A percentile compares a stretch with the other conserved stretches of the same genome.
Evolutionary conservation across 805 yeast genomes (phyloP).

Genomic region (Candida boleticola): DNA sequence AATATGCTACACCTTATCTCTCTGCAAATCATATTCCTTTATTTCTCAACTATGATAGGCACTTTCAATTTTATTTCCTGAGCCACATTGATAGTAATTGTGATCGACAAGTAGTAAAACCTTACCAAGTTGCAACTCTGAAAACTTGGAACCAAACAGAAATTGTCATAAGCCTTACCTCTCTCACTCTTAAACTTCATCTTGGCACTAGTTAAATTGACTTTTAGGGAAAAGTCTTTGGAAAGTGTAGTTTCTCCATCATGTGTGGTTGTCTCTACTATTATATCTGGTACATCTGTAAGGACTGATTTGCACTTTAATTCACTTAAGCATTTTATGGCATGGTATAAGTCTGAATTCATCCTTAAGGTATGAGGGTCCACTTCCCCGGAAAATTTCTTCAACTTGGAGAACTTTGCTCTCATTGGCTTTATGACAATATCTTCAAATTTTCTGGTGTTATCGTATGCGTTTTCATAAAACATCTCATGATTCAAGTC

Average conservation of each 20-base stretch:
- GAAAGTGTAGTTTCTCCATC: conserved; percentile 12
- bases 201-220: conserved; percentile 12
- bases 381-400: conserved; percentile 15
- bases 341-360: conserved; percentile 27
- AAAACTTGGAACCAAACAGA: conserved; percentile 35
- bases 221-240: too few relatives aligned
- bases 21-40: neutral
- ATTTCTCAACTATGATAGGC: conserved; percentile 2
- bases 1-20: too few relatives aligned
- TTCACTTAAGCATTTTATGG: conserved; percentile 22
- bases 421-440: conserved; percentile 22
- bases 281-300: conserved; percentile 18
- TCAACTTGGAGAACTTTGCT: conserved; percentile 16
- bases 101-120: conserved; percentile 27
- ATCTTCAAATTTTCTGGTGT: conserved; percentile 17
- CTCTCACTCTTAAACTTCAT: conserved; percentile 11
- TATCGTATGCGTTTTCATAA: conserved; percentile 18
- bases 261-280: conserved; percentile 13
- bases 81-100: conserved; percentile 7
- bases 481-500: conserved; percentile 36
- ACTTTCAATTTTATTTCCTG: neutral
- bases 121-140: conserved; percentile 34
- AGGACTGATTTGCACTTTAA: conserved; percentile 24
- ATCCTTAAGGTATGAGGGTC: conserved; percentile 24
- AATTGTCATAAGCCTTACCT: conserved; percentile 22